Base-by-base conservation (phyloP, 202 grass and related monocot species). In the Panicum hallii region DNA sequence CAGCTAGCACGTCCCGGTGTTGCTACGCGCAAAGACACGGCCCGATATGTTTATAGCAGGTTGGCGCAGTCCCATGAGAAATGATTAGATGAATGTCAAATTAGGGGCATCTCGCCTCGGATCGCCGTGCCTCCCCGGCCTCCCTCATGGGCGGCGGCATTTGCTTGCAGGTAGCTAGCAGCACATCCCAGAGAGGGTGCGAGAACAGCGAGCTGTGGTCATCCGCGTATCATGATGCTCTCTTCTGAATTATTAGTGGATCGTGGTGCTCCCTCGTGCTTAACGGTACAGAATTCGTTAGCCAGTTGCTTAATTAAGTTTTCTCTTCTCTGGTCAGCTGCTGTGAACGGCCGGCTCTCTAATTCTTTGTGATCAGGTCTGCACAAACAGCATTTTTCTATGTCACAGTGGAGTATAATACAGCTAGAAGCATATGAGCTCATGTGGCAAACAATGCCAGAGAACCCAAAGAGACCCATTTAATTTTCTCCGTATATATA, bases 11-110 rank as follows among this genome's bases (percentile, higher is more conserved):
- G 74, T 90, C 89, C 84, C 62, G 54, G 26, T 87, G 89, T 9
- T 70, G 80, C 16, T 17, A 26, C 40, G 46, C 32, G 84, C 89
- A 75, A 70, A 38, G 89, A 87, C 89, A 90, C 0, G 4, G 26
- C 63, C 80, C 1, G 4, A 48, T 63, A 71, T 84, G 17, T 87
- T 80, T 70, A 87, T 4, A 17, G 2, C 80, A 69, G 71, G 61
- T 84, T 80, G 30, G 46, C 20, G 46, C 3, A 76, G 63, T 48
- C 84, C 84, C 89, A 87, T 80, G 88, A 90, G 75, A 90, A 87
- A 90, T 87, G 75, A 87, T 90, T 71, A 87, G 85, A 42, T 38
- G 53, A 57, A 84, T 84, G 89, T 87, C 84, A 84, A 84, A 84
- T 84, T 80, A 65, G 60, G 72, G 54, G 74, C 64, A 84, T 90